Evolutionary conservation across 306 rosid species (phyloP), one percentile per base, ranked within the genome.

Genomic region (Carpinus viminea): DNA sequence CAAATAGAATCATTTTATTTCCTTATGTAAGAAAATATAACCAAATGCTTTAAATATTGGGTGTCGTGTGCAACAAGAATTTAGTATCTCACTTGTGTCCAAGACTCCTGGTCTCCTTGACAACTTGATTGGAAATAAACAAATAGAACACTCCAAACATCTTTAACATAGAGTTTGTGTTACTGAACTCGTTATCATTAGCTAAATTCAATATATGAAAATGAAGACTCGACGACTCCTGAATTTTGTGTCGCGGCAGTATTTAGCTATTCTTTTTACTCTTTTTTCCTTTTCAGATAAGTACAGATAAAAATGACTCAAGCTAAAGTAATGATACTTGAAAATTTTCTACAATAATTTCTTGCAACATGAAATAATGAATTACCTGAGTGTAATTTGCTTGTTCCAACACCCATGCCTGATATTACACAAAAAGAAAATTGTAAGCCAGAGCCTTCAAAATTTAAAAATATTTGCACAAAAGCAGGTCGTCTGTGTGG

Each of bases 331-430:
- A 53, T 68, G 50, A 54, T 68, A 72, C 45, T 73, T 76, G 50
- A 53, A 41, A 66, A 76, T 8, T 48, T 28, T 41, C 18, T 55
- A 72, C 52, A 38, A 78, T 28, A 54, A 57, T 48, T 83, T 82
- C 60, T 72, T 62, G 61, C 21, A 12, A 57, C 55, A 75, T 79
- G 48, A 53, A 47, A 59, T 34, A 34, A 73, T 10, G 50, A 45
- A 15, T 74, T 88, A 94, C 98, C 98, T 94, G 88, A 51, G 95
- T 88, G 79, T 92, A 92, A 78, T 88, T 92, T 77, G 91, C 96
- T 84, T 81, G 82, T 85, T 94, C 98, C 65, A 94, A 86, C 77
- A 76, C 77, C 93, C 87, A 76, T 8, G 86, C 70, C 97, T 91
- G 95, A 83, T 84, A 86, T 50, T 12, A 74, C 71, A 85, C 4